Conservation (phyloP, 805 yeast species). For the Barnettozyma californica region DNA sequence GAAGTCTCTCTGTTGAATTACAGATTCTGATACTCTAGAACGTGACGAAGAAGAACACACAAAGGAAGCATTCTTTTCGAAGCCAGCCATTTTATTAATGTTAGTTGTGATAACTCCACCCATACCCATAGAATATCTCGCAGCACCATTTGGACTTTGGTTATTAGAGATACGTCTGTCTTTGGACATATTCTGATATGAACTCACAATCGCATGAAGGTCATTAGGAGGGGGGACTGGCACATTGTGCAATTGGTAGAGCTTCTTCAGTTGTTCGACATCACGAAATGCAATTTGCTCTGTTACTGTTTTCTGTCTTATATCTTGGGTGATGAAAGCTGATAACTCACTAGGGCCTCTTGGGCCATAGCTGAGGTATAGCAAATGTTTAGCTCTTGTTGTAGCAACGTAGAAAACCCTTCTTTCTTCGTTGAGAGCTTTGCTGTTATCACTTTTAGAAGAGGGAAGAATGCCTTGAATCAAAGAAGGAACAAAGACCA, state of each 20-base stretch:
- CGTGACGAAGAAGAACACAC: background rate
- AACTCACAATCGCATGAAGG: constrained; percentile 11
- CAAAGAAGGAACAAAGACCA: constrained; percentile 76
- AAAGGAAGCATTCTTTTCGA: background rate
- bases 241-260: constrained; percentile 5
- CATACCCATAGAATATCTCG: background rate
- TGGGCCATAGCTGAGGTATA: constrained; percentile 34
- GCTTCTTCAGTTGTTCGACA: background rate
- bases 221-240: constrained; percentile 3
- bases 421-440: constrained; percentile 64
- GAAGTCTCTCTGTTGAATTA: background rate
- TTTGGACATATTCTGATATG: background rate
- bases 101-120: background rate
- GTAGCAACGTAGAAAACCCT: constrained; percentile 84
- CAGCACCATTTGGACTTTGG: background rate
- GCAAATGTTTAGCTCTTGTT: constrained; percentile 68
- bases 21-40: constrained; percentile 12
- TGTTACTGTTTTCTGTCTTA: background rate
- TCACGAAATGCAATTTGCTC: constrained; percentile 4
- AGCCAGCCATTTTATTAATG: background rate
- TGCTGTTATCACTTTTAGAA: constrained; percentile 23
- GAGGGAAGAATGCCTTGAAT: constrained; percentile 66
- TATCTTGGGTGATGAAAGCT: constrained; percentile 13
- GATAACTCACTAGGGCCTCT: constrained; percentile 4
- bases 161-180: constrained; percentile 11